phyloP scores from a whole-genome alignment of 352 stramenopile species.

The Achlya hypogyna region DNA sequence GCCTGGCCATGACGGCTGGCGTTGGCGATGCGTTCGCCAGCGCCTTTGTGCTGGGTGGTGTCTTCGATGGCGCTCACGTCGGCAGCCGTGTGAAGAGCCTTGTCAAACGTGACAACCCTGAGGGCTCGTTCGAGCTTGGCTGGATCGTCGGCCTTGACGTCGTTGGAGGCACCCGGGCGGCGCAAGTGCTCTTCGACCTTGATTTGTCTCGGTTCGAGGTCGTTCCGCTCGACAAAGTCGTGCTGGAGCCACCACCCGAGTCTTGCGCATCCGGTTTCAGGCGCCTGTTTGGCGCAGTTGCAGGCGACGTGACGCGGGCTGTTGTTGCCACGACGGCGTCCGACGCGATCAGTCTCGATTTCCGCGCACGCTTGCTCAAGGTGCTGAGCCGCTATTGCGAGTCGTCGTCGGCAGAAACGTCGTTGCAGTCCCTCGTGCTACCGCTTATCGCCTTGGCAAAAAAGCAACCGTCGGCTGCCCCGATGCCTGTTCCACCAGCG shows the following conservation, averaged over 20 bases:
- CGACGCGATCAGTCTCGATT: too few species aligned
- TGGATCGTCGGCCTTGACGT: slow-evolving; percentile 47
- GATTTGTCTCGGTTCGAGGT: slow-evolving; percentile 42
- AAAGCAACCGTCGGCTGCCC: slow-evolving; percentile 29
- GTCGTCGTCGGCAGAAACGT: not conserved
- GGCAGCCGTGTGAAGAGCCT: slow-evolving; percentile 57
- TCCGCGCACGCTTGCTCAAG: slow-evolving; percentile 28
- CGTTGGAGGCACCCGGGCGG: slow-evolving; percentile 31
- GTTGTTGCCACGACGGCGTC: too few species aligned
- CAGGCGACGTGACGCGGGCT: too few species aligned
- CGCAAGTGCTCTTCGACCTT: slow-evolving; percentile 59
- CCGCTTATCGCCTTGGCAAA: slow-evolving; percentile 39
- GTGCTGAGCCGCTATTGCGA: slow-evolving; percentile 22
- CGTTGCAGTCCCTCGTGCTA: slow-evolving; percentile 25
- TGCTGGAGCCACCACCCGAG: slow-evolving; percentile 33
- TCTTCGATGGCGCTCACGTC: slow-evolving; percentile 36
- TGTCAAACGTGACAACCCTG: slow-evolving; percentile 54
- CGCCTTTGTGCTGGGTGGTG: slow-evolving; percentile 38
- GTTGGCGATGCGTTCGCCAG: slow-evolving; percentile 31
- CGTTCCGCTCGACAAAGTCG: slow-evolving; percentile 43
- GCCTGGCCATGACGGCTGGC: slow-evolving; percentile 18
- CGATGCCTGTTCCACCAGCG: slow-evolving; percentile 39
- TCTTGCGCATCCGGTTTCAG: slow-evolving; percentile 33
- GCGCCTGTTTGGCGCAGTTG: not conserved
- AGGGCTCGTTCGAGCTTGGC: slow-evolving; percentile 60